These are phyloP conservation scores for Bruguiera hainesii DNA, from an alignment of 441 rosid species.

Conservation along the genomic window DNA sequence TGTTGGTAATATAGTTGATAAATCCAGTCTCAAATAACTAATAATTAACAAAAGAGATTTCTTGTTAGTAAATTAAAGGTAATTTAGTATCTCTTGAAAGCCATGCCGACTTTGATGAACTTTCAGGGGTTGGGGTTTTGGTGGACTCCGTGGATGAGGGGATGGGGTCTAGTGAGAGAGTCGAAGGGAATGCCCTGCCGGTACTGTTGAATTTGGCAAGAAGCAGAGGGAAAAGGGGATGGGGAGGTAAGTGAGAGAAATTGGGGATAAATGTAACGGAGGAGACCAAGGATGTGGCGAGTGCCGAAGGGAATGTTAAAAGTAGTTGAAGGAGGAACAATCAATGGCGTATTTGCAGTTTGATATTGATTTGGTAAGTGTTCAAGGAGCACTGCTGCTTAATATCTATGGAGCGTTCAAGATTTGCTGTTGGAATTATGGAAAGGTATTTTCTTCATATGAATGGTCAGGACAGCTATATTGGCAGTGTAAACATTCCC, in stretches of 20 bases:
- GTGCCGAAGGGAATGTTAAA: constrained; percentile 61
- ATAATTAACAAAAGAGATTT: too few relatives aligned
- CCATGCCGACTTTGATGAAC: constrained; percentile 51
- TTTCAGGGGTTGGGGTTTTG: constrained; percentile 50
- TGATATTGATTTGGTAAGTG: constrained; percentile 20
- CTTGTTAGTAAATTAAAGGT: too few relatives aligned
- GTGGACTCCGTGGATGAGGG: constrained; percentile 64
- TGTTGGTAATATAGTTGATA: too few relatives aligned
- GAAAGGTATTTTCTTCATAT: too few relatives aligned
- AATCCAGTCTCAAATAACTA: too few relatives aligned
- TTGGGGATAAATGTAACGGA: constrained; percentile 41
- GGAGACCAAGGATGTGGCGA: constrained; percentile 54
- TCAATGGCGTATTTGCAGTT: constrained; percentile 28
- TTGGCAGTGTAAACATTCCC: too few relatives aligned
- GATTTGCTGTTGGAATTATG: too few relatives aligned
- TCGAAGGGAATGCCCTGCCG: constrained; percentile 66
- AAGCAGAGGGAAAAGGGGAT: constrained; percentile 43
- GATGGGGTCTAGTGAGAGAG: constrained; percentile 56
- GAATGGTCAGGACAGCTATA: too few relatives aligned
- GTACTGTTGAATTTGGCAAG: constrained; percentile 67
- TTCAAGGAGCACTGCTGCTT: too few relatives aligned
- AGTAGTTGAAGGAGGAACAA: constrained; percentile 26
- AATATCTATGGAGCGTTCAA: too few relatives aligned
- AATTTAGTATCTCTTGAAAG: constrained; percentile 32
- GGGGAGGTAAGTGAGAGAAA: constrained; percentile 38